Evolutionary conservation across 2,329 filamentous ascomycete species (phyloP), one percentile per base, ranked within the genome.

Genomic region (Trichoderma sp.): DNA sequence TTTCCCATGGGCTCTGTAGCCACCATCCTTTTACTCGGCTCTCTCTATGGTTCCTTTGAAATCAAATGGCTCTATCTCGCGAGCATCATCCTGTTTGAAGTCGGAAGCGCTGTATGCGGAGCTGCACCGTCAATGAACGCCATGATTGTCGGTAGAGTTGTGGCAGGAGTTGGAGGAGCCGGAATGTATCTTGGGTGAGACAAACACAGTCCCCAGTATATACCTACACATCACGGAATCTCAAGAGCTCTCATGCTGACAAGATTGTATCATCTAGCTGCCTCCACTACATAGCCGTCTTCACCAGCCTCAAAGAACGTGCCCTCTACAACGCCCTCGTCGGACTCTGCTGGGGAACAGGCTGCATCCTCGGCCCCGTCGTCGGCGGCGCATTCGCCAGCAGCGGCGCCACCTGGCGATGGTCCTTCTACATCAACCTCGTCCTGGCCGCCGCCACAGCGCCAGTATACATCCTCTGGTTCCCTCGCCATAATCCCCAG

Each of bases 131-230:
- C 69, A 26, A 83, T 84, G 78, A 76, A 83, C 73, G 80, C 81
- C 47, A 73, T 86, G 26, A 86, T 87, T 71, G 72, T 84, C 11
- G 84, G 84, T 8, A 79, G 83, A 34, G 82, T 80, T 14, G 77
- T 84, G 53, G 79, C 80, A 60, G 84, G 84, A 65, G 74, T 81
- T 28, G 82, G 83, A 5, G 83, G 82, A 1, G 74, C 76, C 2
- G 83, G 83, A 2, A 80, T 83, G 75, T 84, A 71, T 63, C 24
- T 67, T 32, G 72, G 72, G 61, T 64, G 36, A 64, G 61, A 63
- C n/a, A 6, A 6, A n/a, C 7, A 39, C n/a, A 39, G 6, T 4
- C 12, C 32, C 56, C 6, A 32, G 8, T 28, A 9, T 32, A 9
- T 32, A 60, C 36, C n/a, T n/a, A n/a, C n/a, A 60, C 28, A 60